Conservation (phyloP, 2,329 filamentous ascomycete species). For the Colletotrichum tropicale region DNA sequence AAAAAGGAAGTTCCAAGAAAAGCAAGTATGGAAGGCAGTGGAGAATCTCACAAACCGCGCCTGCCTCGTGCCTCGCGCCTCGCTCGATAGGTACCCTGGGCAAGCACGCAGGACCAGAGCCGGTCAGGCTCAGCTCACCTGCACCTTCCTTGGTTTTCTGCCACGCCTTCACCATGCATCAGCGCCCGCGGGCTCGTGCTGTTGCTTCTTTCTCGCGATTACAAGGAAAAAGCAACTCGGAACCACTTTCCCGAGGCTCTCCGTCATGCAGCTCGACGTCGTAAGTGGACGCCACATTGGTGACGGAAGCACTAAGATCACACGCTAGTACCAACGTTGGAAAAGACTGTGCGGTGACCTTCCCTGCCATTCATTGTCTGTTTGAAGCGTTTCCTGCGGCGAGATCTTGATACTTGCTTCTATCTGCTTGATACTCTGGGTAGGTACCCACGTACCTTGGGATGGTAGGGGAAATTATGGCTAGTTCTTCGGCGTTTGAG, state of each 20-base stretch:
- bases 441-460: not conserved
- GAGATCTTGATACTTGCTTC: not conserved
- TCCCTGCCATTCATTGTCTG: not conserved
- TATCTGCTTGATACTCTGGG: not conserved
- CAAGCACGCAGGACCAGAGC: not conserved
- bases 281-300: conserved; percentile 9
- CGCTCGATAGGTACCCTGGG: not conserved
- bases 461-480: not conserved
- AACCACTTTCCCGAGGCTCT: not conserved
- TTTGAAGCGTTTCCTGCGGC: not conserved
- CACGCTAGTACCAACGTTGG: conserved; percentile 2
- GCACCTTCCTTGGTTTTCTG: not conserved
- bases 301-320: not conserved
- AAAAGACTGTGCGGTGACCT: not conserved
- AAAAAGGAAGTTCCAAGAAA: not conserved
- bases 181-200: not conserved
- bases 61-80: not conserved
- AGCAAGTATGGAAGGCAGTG: not conserved
- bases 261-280: not conserved
- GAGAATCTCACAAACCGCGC: not conserved
- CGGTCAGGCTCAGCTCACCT: not conserved
- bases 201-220: not conserved
- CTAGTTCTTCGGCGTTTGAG: not conserved
- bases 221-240: not conserved
- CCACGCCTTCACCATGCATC: not conserved